Base-by-base conservation (phyloP, 73 alveolate genomes). In the Paramecium bursaria region DNA sequence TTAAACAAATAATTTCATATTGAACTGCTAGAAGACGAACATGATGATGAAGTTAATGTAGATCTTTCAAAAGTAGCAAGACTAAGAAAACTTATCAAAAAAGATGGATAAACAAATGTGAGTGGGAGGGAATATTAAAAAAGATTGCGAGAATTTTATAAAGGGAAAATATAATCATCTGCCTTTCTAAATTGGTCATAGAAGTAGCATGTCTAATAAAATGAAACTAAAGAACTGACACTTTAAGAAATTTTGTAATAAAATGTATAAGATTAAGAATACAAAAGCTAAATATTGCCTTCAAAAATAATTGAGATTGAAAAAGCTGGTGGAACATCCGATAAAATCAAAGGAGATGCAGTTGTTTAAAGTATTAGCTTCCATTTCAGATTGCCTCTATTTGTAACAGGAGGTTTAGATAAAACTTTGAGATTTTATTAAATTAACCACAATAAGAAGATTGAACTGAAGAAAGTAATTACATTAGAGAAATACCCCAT, bases 141-240 rank as follows among this genome's bases (percentile, higher is more conserved):
- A 19, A 54, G 74, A 55, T 55, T 79, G 7, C 51, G 76, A 47
- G 53, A 73, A 27, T 79, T 54, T 54, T 79, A 79, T 42, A 79
- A 79, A 21, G 67, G 25, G n/a, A 49, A 29, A 54, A 14, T 49
- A 35, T 39, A 79, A 22, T 47, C 25, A 21, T 39, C 73, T 54
- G 53, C 23, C 23, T 79, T 79, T 46, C 54, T 39, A 14, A 51
- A 82, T 35, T 79, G 89, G 89, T 80, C 89, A 10, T 54, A 33
- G n/a, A 39, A 21, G 26, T 50, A 44, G 17, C 19, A 60, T 21
- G 33, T 39, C 19, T 35, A 31, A 33, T 39, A 67, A 4, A 67
- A 67, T 42, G 19, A 67, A 33, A 67, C 33, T 17, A 39, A 0
- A 6, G 44, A 67, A 17, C 5, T 61, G 13, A 30, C 19, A 7